Evolutionary conservation across 1,139 yeast genomes (phyloP).

Genomic region (Yamadazyma spencermartinsiae): DNA sequence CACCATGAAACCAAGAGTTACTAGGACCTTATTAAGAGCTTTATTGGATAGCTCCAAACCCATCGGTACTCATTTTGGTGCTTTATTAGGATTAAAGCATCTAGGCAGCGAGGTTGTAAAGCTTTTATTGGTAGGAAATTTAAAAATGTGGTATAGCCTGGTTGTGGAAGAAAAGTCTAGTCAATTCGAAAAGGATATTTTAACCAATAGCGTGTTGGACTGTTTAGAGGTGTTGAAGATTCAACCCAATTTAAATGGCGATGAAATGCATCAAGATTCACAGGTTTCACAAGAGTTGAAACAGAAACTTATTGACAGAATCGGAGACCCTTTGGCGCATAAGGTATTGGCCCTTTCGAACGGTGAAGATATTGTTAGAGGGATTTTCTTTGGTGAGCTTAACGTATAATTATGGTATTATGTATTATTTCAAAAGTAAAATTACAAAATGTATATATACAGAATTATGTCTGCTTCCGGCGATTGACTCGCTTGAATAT

Average conservation of each 20-base stretch:
- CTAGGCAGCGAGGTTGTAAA: constrained; percentile 89
- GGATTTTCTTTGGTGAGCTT: constrained; percentile 76
- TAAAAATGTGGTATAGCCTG: constrained; percentile 73
- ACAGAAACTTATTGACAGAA: constrained; percentile 50
- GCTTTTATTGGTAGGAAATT: constrained; percentile 79
- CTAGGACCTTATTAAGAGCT: constrained; percentile 88
- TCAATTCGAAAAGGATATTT: constrained; percentile 44
- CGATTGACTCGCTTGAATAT: constrained; percentile 4
- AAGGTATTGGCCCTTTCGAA: constrained; percentile 53
- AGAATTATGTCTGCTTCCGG: constrained; percentile 3
- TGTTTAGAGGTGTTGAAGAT: constrained; percentile 50
- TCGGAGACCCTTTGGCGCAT: constrained; percentile 61
- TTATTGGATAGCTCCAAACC: constrained; percentile 78
- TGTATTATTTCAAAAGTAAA: constrained; percentile 4
- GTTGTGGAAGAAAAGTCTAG: constrained; percentile 45
- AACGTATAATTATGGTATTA: constrained; percentile 17
- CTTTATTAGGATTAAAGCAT: constrained; percentile 79
- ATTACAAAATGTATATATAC: constrained; percentile 3
- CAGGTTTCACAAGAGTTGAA: constrained; percentile 44
- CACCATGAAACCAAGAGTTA: constrained; percentile 89
- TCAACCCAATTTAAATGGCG: constrained; percentile 26
- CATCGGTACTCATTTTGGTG: constrained; percentile 89
- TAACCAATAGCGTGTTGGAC: constrained; percentile 54
- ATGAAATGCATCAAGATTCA: constrained; percentile 33
- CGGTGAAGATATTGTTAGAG: constrained; percentile 57